Conservation (phyloP, 2,329 filamentous ascomycete genomes). For the Geosmithia flava region DNA sequence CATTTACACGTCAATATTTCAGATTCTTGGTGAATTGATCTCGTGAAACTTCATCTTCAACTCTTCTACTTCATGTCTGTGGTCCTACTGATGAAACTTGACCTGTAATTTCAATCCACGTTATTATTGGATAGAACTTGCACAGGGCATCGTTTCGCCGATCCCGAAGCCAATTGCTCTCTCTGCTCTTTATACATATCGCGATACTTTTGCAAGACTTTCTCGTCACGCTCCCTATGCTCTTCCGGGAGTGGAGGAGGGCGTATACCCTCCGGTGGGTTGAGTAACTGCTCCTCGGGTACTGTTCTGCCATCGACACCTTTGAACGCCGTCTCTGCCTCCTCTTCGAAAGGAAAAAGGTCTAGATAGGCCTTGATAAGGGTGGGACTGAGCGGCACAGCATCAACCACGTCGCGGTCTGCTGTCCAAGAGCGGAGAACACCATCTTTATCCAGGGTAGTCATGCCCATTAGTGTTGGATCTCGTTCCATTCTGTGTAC, state of each 20-base stretch:
- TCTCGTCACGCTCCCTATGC: neutral
- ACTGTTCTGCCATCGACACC: slow-evolving; percentile 5
- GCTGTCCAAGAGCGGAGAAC: slow-evolving; percentile 7
- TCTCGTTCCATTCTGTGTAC: neutral
- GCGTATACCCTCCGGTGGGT: slow-evolving; percentile 1
- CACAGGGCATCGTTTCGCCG: neutral
- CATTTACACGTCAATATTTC: no score
- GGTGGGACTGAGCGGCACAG: slow-evolving; percentile 2
- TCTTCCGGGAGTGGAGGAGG: slow-evolving; percentile 1
- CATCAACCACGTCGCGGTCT: slow-evolving; percentile 7
- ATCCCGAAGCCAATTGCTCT: neutral
- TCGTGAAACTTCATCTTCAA: no score
- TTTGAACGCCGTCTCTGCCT: slow-evolving; percentile 2
- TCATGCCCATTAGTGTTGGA: slow-evolving; percentile 3
- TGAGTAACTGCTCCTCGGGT: slow-evolving; percentile 3
- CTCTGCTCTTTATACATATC: neutral
- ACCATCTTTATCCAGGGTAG: slow-evolving; percentile 6
- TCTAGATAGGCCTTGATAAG: slow-evolving; percentile 8
- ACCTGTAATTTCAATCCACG: neutral
- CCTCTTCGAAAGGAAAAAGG: slow-evolving; percentile 3
- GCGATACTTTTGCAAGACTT: neutral
- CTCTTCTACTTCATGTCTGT: no score
- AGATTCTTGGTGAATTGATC: no score
- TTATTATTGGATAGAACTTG: neutral
- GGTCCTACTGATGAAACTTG: no score